A percentile compares a stretch with the other conserved stretches of the same genome.
Evolutionary conservation across 768 basidiomycete genomes (phyloP).

Genomic region (Lentinula guzmanii): DNA sequence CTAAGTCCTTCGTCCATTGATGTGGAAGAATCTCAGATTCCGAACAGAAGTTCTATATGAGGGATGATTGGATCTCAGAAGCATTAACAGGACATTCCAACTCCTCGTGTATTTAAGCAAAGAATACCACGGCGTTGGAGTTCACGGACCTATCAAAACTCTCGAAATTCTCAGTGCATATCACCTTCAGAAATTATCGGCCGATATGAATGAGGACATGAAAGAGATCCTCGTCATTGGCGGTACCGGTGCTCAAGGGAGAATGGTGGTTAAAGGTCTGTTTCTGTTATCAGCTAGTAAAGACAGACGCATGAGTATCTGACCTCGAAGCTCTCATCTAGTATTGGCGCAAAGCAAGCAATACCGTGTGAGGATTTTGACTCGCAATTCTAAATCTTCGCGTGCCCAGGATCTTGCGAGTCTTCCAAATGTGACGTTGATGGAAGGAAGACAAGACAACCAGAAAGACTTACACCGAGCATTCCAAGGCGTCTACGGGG

Average conservation of each 20-base stretch:
- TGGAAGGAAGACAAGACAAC: not conserved
- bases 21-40: too few species aligned
- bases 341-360: not conserved
- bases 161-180: too few species aligned
- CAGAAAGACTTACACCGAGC: not conserved
- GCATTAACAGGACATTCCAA: too few species aligned
- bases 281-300: too few species aligned
- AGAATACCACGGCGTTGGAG: too few species aligned
- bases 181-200: too few species aligned
- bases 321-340: not conserved
- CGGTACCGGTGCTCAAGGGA: not conserved
- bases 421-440: not conserved
- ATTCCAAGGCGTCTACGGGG: conserved; percentile 16
- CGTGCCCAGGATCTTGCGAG: not conserved
- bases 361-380: not conserved
- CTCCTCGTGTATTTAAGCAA: too few species aligned
- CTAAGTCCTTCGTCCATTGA: too few species aligned
- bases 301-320: too few species aligned
- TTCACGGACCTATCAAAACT: too few species aligned
- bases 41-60: too few species aligned
- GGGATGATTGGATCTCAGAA: too few species aligned
- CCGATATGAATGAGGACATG: not conserved
- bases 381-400: not conserved
- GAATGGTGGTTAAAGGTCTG: not conserved
- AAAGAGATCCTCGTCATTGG: not conserved